Evolutionary conservation across 352 stramenopile genomes (phyloP), one percentile per base, ranked within the genome.

Genomic region (Thalassiosira hispida): DNA sequence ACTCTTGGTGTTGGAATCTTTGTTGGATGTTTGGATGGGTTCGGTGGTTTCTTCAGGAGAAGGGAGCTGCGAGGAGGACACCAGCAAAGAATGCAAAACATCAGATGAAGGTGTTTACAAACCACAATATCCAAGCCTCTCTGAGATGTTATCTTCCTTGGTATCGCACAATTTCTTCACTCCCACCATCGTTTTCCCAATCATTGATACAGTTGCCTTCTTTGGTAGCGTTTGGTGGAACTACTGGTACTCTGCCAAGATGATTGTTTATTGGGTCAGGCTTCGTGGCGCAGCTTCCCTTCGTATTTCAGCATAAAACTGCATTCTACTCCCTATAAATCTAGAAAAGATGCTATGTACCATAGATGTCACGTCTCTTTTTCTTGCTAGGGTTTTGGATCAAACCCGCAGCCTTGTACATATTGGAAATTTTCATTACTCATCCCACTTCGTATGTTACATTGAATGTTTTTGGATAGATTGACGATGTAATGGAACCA

Each of bases 401-500:
- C 31, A 38, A 38, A 38, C 31, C 31, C 31, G 8, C 31, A 38
- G 3, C 8, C 3, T 38, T 38, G 3, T 38, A 38, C 3, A 8
- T 9, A 3, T 3, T 38, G 31, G 3, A 3, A 9, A 8, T 38
- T 38, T 38, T 38, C 31, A 38, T 3, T 9, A 8, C 31, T 38
- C 8, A 8, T 38, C 8, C 31, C 31, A 38, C 31, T 38, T 42
- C 87, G 53, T 14, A 86, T 80, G 72, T 94, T 94, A 79, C 90
- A 94, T 70, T 94, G 90, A 64, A 86, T 92, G 76, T 92, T 94
- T 44, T 84, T 56, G 47, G 80, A 81, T 14, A 93, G 57, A n/a
- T 79, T 90, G 5, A 98, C 93, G 77, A 98, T 98, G 77, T 96
- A 97, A 83, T 98, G 96, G 79, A 98, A 97, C 95, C 95, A 98